Conservation (phyloP, 1,284 basidiomycete species). For the Sporisorium sorghi region DNA sequence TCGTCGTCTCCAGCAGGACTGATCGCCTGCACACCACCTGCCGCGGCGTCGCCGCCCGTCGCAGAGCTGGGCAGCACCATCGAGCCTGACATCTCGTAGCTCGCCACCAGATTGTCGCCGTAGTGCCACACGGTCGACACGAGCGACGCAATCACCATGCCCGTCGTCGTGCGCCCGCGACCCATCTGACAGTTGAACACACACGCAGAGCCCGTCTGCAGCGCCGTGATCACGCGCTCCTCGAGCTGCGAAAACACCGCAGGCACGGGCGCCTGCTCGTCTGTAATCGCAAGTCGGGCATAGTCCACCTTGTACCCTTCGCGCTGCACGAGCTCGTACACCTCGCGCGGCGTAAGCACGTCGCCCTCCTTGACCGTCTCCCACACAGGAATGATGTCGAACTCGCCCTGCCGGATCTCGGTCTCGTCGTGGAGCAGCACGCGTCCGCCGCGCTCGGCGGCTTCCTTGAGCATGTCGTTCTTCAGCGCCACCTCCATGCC, state of each 20-base stretch:
- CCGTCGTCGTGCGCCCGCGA: constrained; percentile 66
- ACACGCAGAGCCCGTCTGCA: constrained; percentile 54
- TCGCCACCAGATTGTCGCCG: constrained; percentile 48
- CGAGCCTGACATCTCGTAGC: constrained; percentile 41
- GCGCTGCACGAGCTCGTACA: constrained; percentile 64
- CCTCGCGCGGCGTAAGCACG: constrained; percentile 90
- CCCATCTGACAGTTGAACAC: constrained; percentile 70
- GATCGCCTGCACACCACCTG: neutral
- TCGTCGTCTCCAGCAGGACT: neutral
- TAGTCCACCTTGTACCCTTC: constrained; percentile 68
- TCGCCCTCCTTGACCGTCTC: constrained; percentile 85
- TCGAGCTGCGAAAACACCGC: constrained; percentile 67
- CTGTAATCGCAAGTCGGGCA: constrained; percentile 67
- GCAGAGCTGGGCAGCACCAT: constrained; percentile 20
- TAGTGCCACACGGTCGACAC: constrained; percentile 63
- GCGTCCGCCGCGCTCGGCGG: constrained; percentile 79
- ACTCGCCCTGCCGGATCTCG: constrained; percentile 89
- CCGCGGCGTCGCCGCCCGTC: neutral
- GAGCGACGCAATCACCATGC: constrained; percentile 67
- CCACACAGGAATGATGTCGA: constrained; percentile 77
- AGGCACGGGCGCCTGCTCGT: constrained; percentile 69
- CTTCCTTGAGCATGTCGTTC: constrained; percentile 85
- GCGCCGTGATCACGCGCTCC: constrained; percentile 60
- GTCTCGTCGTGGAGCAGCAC: constrained; percentile 92
- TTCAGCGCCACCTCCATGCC: constrained; percentile 91